Evolutionary conservation across 2,329 filamentous ascomycete genomes (phyloP), one percentile per base, ranked within the genome.

Genomic region (Trichoderma afroharzianum): DNA sequence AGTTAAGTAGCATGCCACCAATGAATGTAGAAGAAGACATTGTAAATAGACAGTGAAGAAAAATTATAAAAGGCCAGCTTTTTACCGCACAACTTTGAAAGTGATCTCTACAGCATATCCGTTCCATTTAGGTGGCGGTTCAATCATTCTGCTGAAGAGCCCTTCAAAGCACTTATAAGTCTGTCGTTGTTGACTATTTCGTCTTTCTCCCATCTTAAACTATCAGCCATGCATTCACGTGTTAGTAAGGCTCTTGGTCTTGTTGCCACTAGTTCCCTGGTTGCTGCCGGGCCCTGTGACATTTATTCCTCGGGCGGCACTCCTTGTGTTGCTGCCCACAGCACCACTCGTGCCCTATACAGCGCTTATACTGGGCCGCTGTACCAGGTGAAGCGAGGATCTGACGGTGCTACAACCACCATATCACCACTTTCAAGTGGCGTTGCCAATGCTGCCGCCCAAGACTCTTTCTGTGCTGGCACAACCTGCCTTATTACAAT

Each of bases 311-410:
- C 53, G 6, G 64, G 64, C 18, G 64, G 64, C 5, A 68, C 64
- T 11, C 64, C 64, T 11, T 68, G 64, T 14, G 53, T 68, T 59
- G 64, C 64, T 12, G 64, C 64, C 7, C 64, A 68, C 4, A 68
- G 64, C 53, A 68, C 64, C 2, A 68, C 64, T 30, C 64, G 64
- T 24, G 53, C 64, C 33, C 11, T 68, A 14, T 68, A 43, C 30
- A 50, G 33, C 14, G 26, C 33, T 24, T 68, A 68, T 30, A 68
- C 33, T 14, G 64, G 64, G 1, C 53, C 64, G 21, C 33, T 68
- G 26, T 68, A 68, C 9, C 64, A 68, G 33, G 64, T 68, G 11
- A 28, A 39, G 26, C 64, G 64, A 8, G 64, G 64, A 26, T 68
- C 64, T 18, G 64, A 68, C 24, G 47, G 47, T 3, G 53, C 33